Base-by-base conservation (phyloP, 176 grass and related monocot genomes). In the Themeda triandra region DNA sequence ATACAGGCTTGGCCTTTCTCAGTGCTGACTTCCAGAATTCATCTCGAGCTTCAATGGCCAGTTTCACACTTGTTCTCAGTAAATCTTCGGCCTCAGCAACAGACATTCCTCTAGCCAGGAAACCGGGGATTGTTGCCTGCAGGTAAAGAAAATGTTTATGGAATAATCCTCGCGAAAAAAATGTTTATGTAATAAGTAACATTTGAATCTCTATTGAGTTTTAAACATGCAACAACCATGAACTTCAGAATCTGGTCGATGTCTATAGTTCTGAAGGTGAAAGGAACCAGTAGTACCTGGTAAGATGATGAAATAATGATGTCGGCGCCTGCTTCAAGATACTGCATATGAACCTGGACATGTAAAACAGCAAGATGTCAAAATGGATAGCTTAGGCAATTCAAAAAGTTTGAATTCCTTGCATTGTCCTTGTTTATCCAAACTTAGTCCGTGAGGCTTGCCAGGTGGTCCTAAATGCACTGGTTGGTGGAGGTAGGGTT, bases 291-390 rank as follows among this genome's bases (percentile, higher is more conserved):
- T 3, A 13, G 23, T 67, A 97, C 94, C 94, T 97, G 94, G 60
- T 97, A 97, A 15, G 94, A 97, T 24, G 91, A 93, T 18, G 91
- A 91, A 75, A 97, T 87, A 32, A 97, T 80, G 58, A 97, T 77
- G 77, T 97, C 89, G 5, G 94, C 94, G 13, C 94, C 91, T 6
- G 91, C 94, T 83, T 94, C 87, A 45, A 97, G 91, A 56, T 93
- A 97, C 79, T 86, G 89, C 81, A 92, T n/a, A 71, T 97, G 94
- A 71, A 93, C 94, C 94, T 97, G 85, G 13, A 88, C 7, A 71
- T 25, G 69, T 29, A 9, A 25, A 18, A 23, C 2, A 48, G 8
- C 9, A 59, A 59, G 11, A 21, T 39, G 51, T 29, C 23, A 41
- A 37, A n/a, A 39, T 36, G 12, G 65, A 69, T 21, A 31, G 13